phyloP scores from a whole-genome alignment of 345 rosid species.

The Eucalyptus curtisii region DNA sequence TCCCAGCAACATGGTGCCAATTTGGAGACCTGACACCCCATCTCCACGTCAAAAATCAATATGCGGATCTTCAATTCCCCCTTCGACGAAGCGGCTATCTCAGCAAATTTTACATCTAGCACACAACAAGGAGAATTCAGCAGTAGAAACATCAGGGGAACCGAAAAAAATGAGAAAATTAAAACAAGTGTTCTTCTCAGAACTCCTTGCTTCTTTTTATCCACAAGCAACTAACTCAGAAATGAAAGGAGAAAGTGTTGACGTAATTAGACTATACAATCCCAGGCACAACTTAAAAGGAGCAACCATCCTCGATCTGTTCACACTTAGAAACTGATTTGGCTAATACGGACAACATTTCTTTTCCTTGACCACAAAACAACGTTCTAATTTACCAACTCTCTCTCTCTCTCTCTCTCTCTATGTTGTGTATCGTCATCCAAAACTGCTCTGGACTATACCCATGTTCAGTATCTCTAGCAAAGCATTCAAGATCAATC shows the following conservation, averaged over 20 bases:
- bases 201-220: background rate
- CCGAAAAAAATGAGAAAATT: background rate
- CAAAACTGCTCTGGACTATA: background rate
- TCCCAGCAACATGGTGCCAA: conserved; percentile 49
- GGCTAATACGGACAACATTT: background rate
- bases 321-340: background rate
- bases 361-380: background rate
- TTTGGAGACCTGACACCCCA: conserved; percentile 67
- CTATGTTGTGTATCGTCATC: background rate
- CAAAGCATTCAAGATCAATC: background rate
- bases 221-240: background rate
- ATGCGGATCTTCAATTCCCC: background rate
- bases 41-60: conserved; percentile 4
- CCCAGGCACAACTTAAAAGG: background rate
- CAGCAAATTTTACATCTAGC: background rate
- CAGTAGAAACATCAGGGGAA: background rate
- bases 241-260: background rate
- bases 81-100: background rate
- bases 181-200: background rate
- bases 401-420: background rate
- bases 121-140: background rate
- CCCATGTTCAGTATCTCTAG: background rate
- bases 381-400: background rate
- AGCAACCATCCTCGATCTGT: background rate
- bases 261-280: background rate